Conservation (phyloP, 495 filamentous ascomycete genomes). For the Cairneyella variabilis region DNA sequence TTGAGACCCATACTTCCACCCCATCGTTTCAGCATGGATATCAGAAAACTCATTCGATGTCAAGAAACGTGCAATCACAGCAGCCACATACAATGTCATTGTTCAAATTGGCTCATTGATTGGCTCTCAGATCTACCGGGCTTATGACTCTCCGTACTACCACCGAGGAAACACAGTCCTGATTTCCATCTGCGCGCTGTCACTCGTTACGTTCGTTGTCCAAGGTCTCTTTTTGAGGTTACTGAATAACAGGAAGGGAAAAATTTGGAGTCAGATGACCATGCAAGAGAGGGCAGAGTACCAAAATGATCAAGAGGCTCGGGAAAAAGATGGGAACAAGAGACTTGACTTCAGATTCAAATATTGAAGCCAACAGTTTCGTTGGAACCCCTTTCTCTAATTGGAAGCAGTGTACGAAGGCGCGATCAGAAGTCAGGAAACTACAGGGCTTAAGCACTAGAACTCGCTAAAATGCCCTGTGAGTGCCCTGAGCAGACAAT, state of each 20-base stretch:
- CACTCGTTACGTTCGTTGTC: conserved; percentile 30
- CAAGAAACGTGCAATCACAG: conserved; percentile 37
- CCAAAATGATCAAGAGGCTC: conserved; percentile 28
- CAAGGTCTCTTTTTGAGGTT: conserved; percentile 29
- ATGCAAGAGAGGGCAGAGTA: conserved; percentile 32
- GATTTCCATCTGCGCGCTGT: conserved; percentile 31
- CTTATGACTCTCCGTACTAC: conserved; percentile 35
- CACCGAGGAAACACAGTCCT: conserved; percentile 37
- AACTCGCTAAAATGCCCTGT: too few species aligned
- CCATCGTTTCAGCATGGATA: conserved; percentile 39
- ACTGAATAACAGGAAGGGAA: conserved; percentile 36
- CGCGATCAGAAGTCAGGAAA: too few species aligned
- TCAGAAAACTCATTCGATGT: conserved; percentile 40
- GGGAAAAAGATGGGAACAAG: conserved; percentile 36
- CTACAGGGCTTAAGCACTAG: too few species aligned
- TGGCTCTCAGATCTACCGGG: conserved; percentile 34
- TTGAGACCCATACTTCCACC: conserved; percentile 43
- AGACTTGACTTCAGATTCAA: conserved; percentile 38
- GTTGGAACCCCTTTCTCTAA: too few species aligned
- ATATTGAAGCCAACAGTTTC: too few species aligned
- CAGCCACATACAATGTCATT: conserved; percentile 42
- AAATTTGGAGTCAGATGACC: conserved; percentile 34
- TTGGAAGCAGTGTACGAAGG: too few species aligned
- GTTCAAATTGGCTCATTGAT: conserved; percentile 37
- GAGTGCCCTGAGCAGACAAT: too few species aligned